Percentiles rank a stretch among this genome's conserved stretches.
These are phyloP conservation scores for Amborella trichopoda DNA, from an alignment of 164 flowering plant genomes.

Conservation along the genomic window DNA sequence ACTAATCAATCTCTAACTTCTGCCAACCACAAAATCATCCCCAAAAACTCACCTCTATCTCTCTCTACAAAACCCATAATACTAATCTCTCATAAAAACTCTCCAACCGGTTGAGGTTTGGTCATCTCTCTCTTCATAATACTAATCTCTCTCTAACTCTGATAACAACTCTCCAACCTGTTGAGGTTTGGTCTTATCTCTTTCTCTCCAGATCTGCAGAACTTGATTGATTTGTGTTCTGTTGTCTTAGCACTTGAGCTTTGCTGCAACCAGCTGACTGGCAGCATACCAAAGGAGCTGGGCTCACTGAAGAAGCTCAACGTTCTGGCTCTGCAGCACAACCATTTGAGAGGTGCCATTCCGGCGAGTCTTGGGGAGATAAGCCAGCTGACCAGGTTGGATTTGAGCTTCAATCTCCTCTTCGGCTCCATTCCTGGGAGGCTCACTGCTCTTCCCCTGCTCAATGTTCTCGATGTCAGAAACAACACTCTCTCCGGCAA, in stretches of 20 bases:
- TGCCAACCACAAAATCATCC: too few species aligned
- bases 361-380: slow-evolving; percentile 85
- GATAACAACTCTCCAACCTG: too few species aligned
- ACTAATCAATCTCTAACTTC: too few species aligned
- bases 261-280: slow-evolving; percentile 68
- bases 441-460: slow-evolving; percentile 40
- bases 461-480: slow-evolving; percentile 53
- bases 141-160: too few species aligned
- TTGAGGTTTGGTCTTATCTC: background rate
- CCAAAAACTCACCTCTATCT: too few species aligned
- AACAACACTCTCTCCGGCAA: slow-evolving; percentile 83
- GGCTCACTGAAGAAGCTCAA: slow-evolving; percentile 62
- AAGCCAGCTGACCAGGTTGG: slow-evolving; percentile 47
- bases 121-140: too few species aligned
- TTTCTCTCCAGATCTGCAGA: background rate
- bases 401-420: slow-evolving; percentile 71
- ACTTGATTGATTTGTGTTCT: slow-evolving; percentile 6
- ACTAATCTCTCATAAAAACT: too few species aligned
- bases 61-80: too few species aligned
- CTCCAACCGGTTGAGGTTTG: too few species aligned
- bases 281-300: slow-evolving; percentile 73
- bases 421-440: slow-evolving; percentile 71
- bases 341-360: slow-evolving; percentile 64
- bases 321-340: slow-evolving; percentile 64
- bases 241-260: slow-evolving; percentile 92